Evolutionary conservation across 805 yeast species (phyloP).

Genomic region (Metschnikowia chrysomelidarum): DNA sequence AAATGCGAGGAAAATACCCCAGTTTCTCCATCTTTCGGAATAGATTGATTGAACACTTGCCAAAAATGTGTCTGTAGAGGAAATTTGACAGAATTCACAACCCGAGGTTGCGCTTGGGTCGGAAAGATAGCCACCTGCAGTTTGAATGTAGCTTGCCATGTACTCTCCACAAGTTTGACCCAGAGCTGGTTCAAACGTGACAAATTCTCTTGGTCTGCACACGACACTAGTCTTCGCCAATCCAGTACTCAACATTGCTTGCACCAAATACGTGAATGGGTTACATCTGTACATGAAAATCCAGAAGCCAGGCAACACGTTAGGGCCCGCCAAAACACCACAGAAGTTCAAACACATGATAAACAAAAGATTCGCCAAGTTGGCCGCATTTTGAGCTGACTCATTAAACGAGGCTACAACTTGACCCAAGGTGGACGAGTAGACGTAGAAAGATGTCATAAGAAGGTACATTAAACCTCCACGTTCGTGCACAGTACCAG

Average conservation of each 20-base stretch:
- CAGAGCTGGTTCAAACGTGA: constrained; percentile 38
- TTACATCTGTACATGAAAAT: constrained; percentile 75
- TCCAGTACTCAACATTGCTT: constrained; percentile 36
- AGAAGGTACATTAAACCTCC: constrained; percentile 39
- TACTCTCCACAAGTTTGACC: constrained; percentile 67
- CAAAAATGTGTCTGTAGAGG: constrained; percentile 60
- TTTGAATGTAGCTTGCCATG: constrained; percentile 41
- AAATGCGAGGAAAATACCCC: constrained; percentile 54
- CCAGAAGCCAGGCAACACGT: constrained; percentile 77
- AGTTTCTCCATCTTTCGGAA: constrained; percentile 63
- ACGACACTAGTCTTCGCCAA: constrained; percentile 46
- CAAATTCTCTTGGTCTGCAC: constrained; percentile 39
- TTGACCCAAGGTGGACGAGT: constrained; percentile 25
- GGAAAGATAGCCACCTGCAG: constrained; percentile 53
- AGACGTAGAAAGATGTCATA: constrained; percentile 20
- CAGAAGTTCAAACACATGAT: constrained; percentile 55
- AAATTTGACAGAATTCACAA: constrained; percentile 62
- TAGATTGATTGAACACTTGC: constrained; percentile 41
- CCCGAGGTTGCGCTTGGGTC: constrained; percentile 53
- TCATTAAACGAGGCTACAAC: constrained; percentile 24
- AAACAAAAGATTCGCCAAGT: constrained; percentile 24
- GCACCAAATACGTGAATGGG: constrained; percentile 63
- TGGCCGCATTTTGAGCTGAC: constrained; percentile 26
- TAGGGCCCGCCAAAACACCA: constrained; percentile 66
- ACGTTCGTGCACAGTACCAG: constrained; percentile 24